Conservation (phyloP, 73 alveolate species). For the Diophrys appendiculata region DNA sequence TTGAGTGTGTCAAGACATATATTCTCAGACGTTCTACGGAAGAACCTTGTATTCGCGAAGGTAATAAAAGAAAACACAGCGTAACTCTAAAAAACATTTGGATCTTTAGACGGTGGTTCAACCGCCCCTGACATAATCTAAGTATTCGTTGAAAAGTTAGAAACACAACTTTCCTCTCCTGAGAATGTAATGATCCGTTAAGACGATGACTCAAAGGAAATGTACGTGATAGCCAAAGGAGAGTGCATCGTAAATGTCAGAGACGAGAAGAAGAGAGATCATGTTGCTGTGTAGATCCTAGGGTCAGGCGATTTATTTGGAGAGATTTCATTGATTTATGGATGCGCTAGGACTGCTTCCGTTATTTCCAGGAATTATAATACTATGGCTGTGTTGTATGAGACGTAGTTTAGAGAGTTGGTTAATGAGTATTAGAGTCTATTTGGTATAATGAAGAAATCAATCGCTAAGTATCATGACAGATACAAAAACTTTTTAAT, state of each 20-base stretch:
- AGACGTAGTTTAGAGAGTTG: neutral
- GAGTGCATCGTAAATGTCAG: constrained; percentile 46
- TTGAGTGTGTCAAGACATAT: constrained; percentile 3
- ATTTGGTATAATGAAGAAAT: too few species aligned
- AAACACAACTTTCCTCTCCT: constrained; percentile 7
- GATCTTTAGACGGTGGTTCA: neutral
- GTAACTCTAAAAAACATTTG: neutral
- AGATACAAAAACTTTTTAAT: too few species aligned
- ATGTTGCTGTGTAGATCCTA: constrained; percentile 62
- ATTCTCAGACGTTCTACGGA: constrained; percentile 8
- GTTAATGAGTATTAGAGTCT: neutral
- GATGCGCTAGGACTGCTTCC: constrained; percentile 20
- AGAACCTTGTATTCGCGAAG: constrained; percentile 9
- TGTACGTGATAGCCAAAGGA: constrained; percentile 53
- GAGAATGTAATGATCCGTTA: constrained; percentile 34
- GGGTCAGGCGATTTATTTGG: constrained; percentile 95
- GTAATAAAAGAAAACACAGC: neutral
- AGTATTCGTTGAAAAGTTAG: constrained; percentile 5
- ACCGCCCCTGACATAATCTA: neutral
- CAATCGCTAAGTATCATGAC: too few species aligned
- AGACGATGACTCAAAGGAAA: constrained; percentile 25
- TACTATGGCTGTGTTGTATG: constrained; percentile 6
- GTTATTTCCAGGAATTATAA: neutral
- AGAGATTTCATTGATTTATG: constrained; percentile 82
- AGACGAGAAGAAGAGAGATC: constrained; percentile 48